Conservation (phyloP, 2,329 filamentous ascomycete genomes). For the Curvularia lunata region DNA sequence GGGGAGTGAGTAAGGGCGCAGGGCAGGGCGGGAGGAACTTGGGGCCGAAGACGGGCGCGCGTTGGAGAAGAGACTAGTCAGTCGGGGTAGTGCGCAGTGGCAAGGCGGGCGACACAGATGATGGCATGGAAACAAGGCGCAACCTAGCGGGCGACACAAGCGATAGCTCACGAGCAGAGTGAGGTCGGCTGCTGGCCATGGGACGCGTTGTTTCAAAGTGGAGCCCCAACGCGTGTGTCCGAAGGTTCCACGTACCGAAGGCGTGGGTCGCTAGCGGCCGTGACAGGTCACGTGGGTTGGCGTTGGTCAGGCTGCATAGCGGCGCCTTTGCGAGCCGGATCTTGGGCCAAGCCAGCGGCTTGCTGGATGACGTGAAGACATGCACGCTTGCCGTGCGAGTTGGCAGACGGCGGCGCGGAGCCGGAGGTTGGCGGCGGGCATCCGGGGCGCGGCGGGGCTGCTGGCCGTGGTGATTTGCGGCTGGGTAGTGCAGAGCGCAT, state of each 20-base stretch:
- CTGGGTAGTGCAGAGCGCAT: too few relatives aligned
- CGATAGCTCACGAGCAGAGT: background rate
- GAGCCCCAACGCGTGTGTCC: constrained; percentile 9
- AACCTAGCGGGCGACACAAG: background rate
- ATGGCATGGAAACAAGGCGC: background rate
- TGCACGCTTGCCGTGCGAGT: background rate
- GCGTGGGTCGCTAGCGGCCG: background rate
- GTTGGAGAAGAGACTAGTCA: background rate
- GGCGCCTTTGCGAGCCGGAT: background rate
- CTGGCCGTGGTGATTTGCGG: too few relatives aligned
- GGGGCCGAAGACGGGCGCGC: background rate
- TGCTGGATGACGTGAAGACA: background rate
- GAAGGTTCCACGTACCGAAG: background rate
- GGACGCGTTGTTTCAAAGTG: constrained; percentile 12
- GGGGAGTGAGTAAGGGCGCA: background rate
- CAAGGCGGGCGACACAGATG: background rate
- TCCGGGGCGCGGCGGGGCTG: too few relatives aligned
- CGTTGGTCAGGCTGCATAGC: background rate
- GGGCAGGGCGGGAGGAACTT: background rate
- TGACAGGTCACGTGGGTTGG: background rate
- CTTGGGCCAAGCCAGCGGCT: background rate
- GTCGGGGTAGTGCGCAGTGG: background rate
- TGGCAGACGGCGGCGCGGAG: background rate
- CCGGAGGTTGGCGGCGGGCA: background rate
- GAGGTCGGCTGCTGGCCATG: background rate